Percentiles rank a stretch among this genome's conserved stretches.
Evolutionary conservation across 2,329 filamentous ascomycete species (phyloP).

Genomic region (Colletotrichum lentis): DNA sequence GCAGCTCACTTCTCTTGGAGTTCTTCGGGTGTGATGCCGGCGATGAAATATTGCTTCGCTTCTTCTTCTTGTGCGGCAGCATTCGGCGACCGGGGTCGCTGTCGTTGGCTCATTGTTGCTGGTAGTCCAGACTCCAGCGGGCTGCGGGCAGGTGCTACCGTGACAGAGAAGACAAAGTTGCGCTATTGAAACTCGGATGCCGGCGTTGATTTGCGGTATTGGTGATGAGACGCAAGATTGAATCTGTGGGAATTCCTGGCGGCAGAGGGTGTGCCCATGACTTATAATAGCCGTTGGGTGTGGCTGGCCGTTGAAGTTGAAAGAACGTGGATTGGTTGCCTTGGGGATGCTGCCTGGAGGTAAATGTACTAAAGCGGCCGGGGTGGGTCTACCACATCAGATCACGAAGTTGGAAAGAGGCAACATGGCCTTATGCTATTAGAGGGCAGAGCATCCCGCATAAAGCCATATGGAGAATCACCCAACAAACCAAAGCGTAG

Average conservation of each 20-base stretch:
- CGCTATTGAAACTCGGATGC: too few relatives aligned
- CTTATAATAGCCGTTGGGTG: slow-evolving; percentile 22
- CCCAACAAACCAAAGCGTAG: not conserved
- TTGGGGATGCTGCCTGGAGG: slow-evolving; percentile 35
- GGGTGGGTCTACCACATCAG: not conserved
- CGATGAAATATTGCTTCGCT: slow-evolving; percentile 57
- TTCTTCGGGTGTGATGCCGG: slow-evolving; percentile 52
- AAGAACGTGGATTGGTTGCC: slow-evolving; percentile 29
- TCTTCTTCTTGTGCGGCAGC: slow-evolving; percentile 60
- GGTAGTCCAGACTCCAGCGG: too few relatives aligned
- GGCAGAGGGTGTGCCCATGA: not conserved
- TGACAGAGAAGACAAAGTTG: not conserved
- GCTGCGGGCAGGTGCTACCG: not conserved
- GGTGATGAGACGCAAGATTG: not conserved
- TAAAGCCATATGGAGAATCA: not conserved
- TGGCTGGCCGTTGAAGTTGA: slow-evolving; percentile 6
- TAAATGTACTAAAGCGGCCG: not conserved
- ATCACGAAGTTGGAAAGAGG: not conserved
- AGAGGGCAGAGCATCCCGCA: not conserved
- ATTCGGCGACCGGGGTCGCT: slow-evolving; percentile 45
- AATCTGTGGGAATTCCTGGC: too few relatives aligned
- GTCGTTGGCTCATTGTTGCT: slow-evolving; percentile 47
- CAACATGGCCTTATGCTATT: not conserved
- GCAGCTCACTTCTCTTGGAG: slow-evolving; percentile 55
- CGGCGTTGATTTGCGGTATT: accelerated